Evolutionary conservation across 106 monocot genomes (phyloP).

Genomic region (Phalaenopsis aphrodite): DNA sequence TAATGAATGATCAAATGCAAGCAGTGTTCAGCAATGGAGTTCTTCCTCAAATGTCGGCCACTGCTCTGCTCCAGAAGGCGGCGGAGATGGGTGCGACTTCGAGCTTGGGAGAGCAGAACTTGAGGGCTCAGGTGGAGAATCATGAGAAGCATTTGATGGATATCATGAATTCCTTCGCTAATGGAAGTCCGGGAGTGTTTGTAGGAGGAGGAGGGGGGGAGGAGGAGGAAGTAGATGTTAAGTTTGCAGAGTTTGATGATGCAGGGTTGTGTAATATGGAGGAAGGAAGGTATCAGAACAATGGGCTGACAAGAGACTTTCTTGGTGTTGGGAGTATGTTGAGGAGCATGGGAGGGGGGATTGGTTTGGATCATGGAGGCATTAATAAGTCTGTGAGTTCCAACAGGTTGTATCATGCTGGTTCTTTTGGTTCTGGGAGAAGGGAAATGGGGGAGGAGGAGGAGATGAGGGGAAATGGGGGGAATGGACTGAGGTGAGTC

Average conservation of each 20-base stretch:
- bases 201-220: slow-evolving; percentile 11
- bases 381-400: neutral
- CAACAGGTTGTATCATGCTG: neutral
- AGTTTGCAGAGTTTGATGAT: slow-evolving; percentile 20
- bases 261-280: slow-evolving; percentile 35
- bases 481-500: no score
- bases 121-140: slow-evolving; percentile 27
- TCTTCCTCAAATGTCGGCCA: slow-evolving; percentile 91
- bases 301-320: slow-evolving; percentile 69
- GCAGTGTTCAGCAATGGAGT: slow-evolving; percentile 21
- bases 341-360: slow-evolving; percentile 27
- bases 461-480: neutral
- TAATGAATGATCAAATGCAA: slow-evolving; percentile 12
- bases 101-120: slow-evolving; percentile 12
- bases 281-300: slow-evolving; percentile 36
- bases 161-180: slow-evolving; percentile 72
- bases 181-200: slow-evolving; percentile 26
- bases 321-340: slow-evolving; percentile 62
- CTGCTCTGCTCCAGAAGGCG: slow-evolving; percentile 83
- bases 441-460: neutral
- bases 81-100: slow-evolving; percentile 66
- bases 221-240: neutral
- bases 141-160: slow-evolving; percentile 50
- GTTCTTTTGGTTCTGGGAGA: neutral
- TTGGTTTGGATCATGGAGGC: neutral